phyloP scores from a whole-genome alignment of 2,329 filamentous ascomycete genomes.

The Sporothrix mexicana region DNA sequence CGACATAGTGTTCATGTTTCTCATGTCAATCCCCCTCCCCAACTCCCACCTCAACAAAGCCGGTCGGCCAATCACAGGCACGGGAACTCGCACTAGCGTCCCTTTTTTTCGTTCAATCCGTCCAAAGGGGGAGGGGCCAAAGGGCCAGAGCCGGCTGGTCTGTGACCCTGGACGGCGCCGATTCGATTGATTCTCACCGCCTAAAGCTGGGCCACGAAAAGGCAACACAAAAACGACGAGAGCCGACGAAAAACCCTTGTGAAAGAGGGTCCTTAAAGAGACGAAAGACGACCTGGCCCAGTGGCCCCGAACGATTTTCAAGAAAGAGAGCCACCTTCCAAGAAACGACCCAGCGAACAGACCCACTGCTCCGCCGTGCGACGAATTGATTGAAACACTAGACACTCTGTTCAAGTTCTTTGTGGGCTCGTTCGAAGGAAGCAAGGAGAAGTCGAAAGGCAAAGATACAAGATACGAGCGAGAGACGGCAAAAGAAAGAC shows the following conservation, averaged over 20 bases:
- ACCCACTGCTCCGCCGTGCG: constrained; percentile 25
- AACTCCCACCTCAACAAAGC: constrained; percentile 23
- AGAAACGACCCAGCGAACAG: constrained; percentile 3
- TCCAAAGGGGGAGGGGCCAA: constrained; percentile 13
- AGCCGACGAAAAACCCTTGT: constrained; percentile 13
- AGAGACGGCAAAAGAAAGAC: too few relatives aligned
- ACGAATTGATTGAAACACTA: constrained; percentile 32
- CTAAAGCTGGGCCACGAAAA: constrained; percentile 24
- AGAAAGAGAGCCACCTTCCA: not conserved
- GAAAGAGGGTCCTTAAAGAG: constrained; percentile 11
- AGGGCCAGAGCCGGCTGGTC: not conserved
- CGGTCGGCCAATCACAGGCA: constrained; percentile 25
- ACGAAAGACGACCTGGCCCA: not conserved
- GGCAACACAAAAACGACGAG: not conserved
- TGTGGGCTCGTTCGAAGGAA: constrained; percentile 11
- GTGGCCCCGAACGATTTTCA: constrained; percentile 15
- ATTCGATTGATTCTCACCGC: constrained; percentile 31
- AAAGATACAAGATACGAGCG: not conserved
- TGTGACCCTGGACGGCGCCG: constrained; percentile 3
- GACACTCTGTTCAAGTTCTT: constrained; percentile 26
- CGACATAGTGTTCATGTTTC: too few relatives aligned
- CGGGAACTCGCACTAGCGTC: constrained; percentile 22
- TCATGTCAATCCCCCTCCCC: constrained; percentile 6
- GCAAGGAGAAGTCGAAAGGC: not conserved
- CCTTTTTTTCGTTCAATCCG: constrained; percentile 19